A percentile compares a stretch with the other conserved stretches of the same genome.
phyloP scores from a whole-genome alignment of 768 basidiomycete species.

The Tylopilus cervinicoccineus region DNA sequence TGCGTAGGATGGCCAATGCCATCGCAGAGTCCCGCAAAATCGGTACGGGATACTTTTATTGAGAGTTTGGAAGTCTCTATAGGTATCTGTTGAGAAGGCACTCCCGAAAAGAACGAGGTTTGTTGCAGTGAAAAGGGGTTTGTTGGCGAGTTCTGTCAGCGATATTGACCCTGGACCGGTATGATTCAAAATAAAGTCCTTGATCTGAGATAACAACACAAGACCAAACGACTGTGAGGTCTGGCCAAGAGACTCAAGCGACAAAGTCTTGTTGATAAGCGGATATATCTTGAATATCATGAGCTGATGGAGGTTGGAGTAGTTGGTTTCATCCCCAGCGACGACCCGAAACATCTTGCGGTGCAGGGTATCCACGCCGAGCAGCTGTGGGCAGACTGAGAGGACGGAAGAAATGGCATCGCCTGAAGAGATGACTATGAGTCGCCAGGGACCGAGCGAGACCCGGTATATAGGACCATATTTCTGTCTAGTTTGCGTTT shows the following conservation, averaged over 20 bases:
- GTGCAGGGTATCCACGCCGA: slow-evolving; percentile 8
- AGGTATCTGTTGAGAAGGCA: slow-evolving; percentile 13
- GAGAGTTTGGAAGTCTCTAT: slow-evolving; percentile 17
- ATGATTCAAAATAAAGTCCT: not conserved
- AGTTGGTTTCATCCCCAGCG: slow-evolving; percentile 5
- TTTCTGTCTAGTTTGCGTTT: slow-evolving; percentile 1
- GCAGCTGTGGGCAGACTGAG: not conserved
- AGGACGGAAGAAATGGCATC: slow-evolving; percentile 11
- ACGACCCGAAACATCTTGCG: slow-evolving; percentile 6
- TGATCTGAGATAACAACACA: slow-evolving; percentile 10
- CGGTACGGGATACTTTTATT: slow-evolving; percentile 15
- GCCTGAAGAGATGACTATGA: slow-evolving; percentile 13
- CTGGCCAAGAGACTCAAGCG: slow-evolving; percentile 7
- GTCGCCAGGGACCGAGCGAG: slow-evolving; percentile 10
- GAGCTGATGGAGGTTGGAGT: slow-evolving; percentile 7
- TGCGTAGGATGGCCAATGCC: slow-evolving; percentile 7
- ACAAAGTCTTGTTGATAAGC: slow-evolving; percentile 16
- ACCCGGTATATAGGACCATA: slow-evolving; percentile 16
- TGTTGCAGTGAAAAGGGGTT: slow-evolving; percentile 14
- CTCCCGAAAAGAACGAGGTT: slow-evolving; percentile 18
- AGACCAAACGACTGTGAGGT: slow-evolving; percentile 9
- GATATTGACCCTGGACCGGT: slow-evolving; percentile 5
- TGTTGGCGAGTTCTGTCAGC: slow-evolving; percentile 10
- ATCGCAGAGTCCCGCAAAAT: slow-evolving; percentile 9
- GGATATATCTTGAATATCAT: slow-evolving; percentile 16